Conservation (phyloP, 768 basidiomycete species). For the Amanita muscaria region DNA sequence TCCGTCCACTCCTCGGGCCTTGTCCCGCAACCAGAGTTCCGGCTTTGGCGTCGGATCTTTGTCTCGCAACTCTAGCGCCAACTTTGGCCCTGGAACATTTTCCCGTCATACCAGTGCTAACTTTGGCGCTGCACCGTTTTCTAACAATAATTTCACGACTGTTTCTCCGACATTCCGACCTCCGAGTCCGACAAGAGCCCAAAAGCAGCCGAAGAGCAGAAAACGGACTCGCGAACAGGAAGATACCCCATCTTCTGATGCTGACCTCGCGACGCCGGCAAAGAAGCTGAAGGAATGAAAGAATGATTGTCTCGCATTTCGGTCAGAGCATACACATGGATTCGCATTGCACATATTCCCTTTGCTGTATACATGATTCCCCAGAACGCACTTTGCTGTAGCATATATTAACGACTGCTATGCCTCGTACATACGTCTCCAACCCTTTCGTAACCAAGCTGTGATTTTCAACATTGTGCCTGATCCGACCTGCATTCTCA, state of each 20-base stretch:
- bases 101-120: neutral
- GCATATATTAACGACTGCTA: no score
- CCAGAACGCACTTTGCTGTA: no score
- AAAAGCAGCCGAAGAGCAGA: slow-evolving; percentile 5
- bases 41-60: no score
- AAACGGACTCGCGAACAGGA: slow-evolving; percentile 5
- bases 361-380: no score
- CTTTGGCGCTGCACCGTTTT: slow-evolving; percentile 18
- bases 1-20: slow-evolving; percentile 28
- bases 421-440: no score
- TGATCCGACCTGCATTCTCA: no score
- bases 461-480: no score
- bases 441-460: no score
- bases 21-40: slow-evolving; percentile 13
- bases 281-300: slow-evolving; percentile 7
- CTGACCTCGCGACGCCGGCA: neutral
- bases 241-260: neutral
- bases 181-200: slow-evolving; percentile 20
- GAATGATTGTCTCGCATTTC: no score
- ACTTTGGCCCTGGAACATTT: no score
- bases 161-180: slow-evolving; percentile 30
- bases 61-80: neutral
- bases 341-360: no score
- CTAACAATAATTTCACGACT: slow-evolving; percentile 39
- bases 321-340: no score